A percentile compares a stretch with the other conserved stretches of the same genome.
Conservation (phyloP, 805 yeast genomes). For the Wickerhamiella hasegawae region DNA sequence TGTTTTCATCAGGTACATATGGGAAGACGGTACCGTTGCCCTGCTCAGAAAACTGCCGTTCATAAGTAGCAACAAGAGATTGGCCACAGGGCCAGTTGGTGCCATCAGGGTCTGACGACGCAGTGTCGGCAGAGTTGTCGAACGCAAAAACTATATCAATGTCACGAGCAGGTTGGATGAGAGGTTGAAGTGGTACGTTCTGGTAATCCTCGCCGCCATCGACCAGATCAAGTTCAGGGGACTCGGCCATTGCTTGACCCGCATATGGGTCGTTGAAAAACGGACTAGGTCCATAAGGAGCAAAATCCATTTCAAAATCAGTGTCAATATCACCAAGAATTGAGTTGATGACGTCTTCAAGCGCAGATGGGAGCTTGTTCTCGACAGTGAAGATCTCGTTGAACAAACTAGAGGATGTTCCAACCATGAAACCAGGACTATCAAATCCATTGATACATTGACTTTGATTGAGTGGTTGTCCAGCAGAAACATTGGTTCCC, state of each 20-base stretch:
- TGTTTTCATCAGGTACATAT: slow-evolving; percentile 53
- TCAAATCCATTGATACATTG: slow-evolving; percentile 39
- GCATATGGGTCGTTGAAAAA: background rate
- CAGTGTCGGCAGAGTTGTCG: slow-evolving; percentile 57
- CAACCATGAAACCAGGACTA: slow-evolving; percentile 57
- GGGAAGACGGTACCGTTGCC: slow-evolving; percentile 59
- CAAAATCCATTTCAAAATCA: slow-evolving; percentile 1
- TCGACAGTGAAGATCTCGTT: slow-evolving; percentile 30
- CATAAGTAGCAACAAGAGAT: slow-evolving; percentile 35
- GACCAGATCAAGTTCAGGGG: slow-evolving; percentile 29
- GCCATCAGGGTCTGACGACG: slow-evolving; percentile 29
- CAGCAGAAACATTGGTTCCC: slow-evolving; percentile 24
- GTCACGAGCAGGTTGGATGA: slow-evolving; percentile 40
- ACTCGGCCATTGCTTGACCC: background rate
- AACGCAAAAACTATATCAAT: slow-evolving; percentile 52
- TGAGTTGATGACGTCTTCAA: slow-evolving; percentile 1
- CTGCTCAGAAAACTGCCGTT: slow-evolving; percentile 43
- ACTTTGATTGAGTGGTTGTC: slow-evolving; percentile 29
- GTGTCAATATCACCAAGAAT: background rate
- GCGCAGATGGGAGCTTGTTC: background rate
- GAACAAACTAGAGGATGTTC: slow-evolving; percentile 36
- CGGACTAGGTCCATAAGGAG: slow-evolving; percentile 46
- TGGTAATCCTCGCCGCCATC: slow-evolving; percentile 63
- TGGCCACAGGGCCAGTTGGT: slow-evolving; percentile 60
- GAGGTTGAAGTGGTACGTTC: slow-evolving; percentile 48